A percentile compares a stretch with the other conserved stretches of the same genome.
These are phyloP conservation scores for Colletotrichum kahawae DNA, from an alignment of 2,329 filamentous ascomycete genomes.

Conservation along the genomic window DNA sequence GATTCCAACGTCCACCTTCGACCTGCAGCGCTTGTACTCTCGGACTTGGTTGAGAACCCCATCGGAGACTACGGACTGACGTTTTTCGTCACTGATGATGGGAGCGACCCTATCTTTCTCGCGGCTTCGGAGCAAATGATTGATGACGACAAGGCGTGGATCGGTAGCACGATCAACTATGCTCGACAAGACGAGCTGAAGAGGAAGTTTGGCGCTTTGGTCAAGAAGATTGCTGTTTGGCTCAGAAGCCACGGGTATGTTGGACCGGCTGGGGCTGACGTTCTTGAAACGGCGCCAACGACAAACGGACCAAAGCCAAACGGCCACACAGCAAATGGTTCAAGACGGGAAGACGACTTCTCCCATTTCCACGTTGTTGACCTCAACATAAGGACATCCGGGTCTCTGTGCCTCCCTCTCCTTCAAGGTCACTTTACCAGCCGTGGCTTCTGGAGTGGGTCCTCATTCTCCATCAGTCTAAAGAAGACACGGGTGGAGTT, in stretches of 20 bases:
- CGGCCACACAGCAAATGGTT: background rate
- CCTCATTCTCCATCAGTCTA: conserved; percentile 32
- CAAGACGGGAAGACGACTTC: background rate
- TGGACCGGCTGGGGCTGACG: conserved; percentile 37
- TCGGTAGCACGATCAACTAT: conserved; percentile 39
- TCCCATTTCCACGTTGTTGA: conserved; percentile 33
- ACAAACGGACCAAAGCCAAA: conserved; percentile 9
- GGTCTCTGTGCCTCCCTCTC: conserved; percentile 33
- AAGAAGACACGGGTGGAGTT: conserved; percentile 28
- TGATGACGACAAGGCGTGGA: conserved; percentile 35
- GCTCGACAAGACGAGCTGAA: conserved; percentile 31
- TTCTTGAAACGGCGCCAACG: conserved; percentile 30
- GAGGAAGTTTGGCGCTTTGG: conserved; percentile 28
- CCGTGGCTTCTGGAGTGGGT: conserved; percentile 29
- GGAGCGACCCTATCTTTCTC: conserved; percentile 30
- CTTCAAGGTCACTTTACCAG: conserved; percentile 32
- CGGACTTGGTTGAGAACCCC: conserved; percentile 33
- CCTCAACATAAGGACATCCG: conserved; percentile 38
- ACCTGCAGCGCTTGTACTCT: conserved; percentile 35
- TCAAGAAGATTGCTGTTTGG: conserved; percentile 29
- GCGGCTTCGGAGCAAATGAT: conserved; percentile 39
- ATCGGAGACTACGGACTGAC: conserved; percentile 37
- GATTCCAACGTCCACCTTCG: conserved; percentile 33
- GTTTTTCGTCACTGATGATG: conserved; percentile 34
- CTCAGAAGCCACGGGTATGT: conserved; percentile 32